A percentile compares a stretch with the other conserved stretches of the same genome.
These are phyloP conservation scores for Hordeum pubiflorum DNA, from an alignment of 202 grass and related monocot species.

Conservation along the genomic window DNA sequence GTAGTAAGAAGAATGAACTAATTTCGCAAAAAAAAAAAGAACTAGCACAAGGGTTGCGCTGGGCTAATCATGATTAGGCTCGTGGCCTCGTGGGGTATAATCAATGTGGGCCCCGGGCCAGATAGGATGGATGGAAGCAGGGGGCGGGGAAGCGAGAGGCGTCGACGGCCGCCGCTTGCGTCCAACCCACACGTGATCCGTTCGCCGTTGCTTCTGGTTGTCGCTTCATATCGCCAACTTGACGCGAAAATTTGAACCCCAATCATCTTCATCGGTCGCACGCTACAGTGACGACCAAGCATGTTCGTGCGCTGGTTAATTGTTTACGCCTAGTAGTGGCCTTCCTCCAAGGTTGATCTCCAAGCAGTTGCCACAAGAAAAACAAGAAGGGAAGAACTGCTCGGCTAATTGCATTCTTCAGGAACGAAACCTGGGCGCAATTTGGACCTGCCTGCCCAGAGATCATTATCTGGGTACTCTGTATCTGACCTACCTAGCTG, in stretches of 20 bases:
- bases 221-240: slow-evolving; percentile 21
- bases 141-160: slow-evolving; percentile 1
- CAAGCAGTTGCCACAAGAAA: neutral
- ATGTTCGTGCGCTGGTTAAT: neutral
- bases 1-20: neutral
- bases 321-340: neutral
- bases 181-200: slow-evolving; percentile 48
- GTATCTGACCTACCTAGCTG: neutral
- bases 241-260: slow-evolving; percentile 11
- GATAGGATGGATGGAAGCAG: slow-evolving; percentile 21
- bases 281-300: neutral
- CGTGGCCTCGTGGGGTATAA: slow-evolving; percentile 4
- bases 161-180: slow-evolving; percentile 28
- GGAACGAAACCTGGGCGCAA: neutral
- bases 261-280: slow-evolving; percentile 20
- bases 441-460: neutral
- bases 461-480: neutral
- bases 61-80: slow-evolving; percentile 22
- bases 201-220: slow-evolving; percentile 32
- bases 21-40: too few relatives aligned
- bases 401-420: neutral
- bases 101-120: slow-evolving; percentile 26
- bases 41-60: neutral
- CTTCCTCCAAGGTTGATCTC: neutral
- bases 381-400: neutral